Conservation (phyloP, 257 asterid species). For the Solanum appendiculatum region DNA sequence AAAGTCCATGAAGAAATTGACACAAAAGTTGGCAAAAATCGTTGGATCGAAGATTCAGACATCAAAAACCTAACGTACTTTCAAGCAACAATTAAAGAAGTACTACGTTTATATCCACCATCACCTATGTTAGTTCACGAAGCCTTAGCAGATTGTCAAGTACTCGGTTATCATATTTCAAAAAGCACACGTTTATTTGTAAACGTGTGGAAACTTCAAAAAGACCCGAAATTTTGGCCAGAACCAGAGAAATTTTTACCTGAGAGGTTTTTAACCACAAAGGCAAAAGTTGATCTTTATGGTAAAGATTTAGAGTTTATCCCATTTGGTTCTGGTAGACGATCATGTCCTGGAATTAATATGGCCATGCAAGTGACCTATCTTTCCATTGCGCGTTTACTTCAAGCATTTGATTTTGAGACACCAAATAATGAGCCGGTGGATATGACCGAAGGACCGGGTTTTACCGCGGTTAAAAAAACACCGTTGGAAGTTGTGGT, state of each 20-base stretch:
- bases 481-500: background rate
- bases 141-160: slow-evolving; percentile 20
- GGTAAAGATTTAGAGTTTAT: slow-evolving; percentile 31
- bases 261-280: slow-evolving; percentile 30
- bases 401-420: background rate
- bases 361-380: background rate
- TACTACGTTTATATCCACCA: slow-evolving; percentile 31
- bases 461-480: background rate
- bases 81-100: slow-evolving; percentile 45
- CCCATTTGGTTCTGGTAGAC: slow-evolving; percentile 48
- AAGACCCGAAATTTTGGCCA: slow-evolving; percentile 36
- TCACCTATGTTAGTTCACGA: slow-evolving; percentile 17
- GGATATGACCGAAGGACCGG: slow-evolving; percentile 2
- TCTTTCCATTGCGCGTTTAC: background rate
- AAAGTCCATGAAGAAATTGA: slow-evolving; percentile 35
- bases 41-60: slow-evolving; percentile 29
- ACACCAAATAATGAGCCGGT: background rate
- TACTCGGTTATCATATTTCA: slow-evolving; percentile 31
- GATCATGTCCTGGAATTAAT: slow-evolving; percentile 30
- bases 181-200: slow-evolving; percentile 31
- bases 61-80: slow-evolving; percentile 24
- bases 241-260: slow-evolving; percentile 34
- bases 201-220: slow-evolving; percentile 39
- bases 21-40: slow-evolving; percentile 20
- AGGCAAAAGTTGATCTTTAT: slow-evolving; percentile 19